Percentiles rank a stretch among this genome's conserved stretches.
Conservation (phyloP, 2,329 filamentous ascomycete species). For the Pseudocercospora cruenta region DNA sequence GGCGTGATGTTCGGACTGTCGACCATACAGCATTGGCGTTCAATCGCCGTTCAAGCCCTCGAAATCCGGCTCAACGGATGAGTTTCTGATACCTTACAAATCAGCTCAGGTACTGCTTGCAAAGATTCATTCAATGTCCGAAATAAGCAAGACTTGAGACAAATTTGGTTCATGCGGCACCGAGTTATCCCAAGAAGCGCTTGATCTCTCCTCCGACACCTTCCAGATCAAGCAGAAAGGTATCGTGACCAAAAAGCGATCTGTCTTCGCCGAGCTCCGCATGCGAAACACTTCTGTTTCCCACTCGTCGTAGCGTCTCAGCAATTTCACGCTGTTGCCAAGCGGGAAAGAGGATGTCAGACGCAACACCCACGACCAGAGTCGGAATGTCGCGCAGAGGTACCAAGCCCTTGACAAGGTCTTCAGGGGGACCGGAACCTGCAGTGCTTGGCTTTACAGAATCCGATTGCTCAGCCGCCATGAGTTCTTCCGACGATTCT, state of each 20-base stretch:
- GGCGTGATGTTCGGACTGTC: neutral
- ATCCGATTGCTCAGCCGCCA: constrained; percentile 30
- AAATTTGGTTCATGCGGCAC: neutral
- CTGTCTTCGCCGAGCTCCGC: constrained; percentile 92
- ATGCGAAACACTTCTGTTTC: constrained; percentile 82
- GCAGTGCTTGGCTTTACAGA: constrained; percentile 26
- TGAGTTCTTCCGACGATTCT: constrained; percentile 51
- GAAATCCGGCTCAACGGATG: neutral
- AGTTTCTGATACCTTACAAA: neutral
- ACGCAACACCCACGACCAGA: constrained; percentile 90
- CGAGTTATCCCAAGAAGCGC: constrained; percentile 70
- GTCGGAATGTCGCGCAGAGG: constrained; percentile 75
- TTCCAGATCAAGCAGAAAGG: constrained; percentile 88
- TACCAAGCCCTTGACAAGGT: constrained; percentile 76
- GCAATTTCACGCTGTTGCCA: constrained; percentile 98
- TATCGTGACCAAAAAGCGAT: constrained; percentile 95
- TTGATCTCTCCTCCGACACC: constrained; percentile 85
- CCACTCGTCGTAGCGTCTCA: constrained; percentile 73
- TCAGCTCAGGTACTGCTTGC: neutral
- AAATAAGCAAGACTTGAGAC: neutral
- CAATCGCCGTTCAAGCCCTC: neutral
- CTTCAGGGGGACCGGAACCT: constrained; percentile 66
- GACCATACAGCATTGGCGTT: neutral
- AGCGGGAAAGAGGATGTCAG: constrained; percentile 93
- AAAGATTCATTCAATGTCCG: neutral